Evolutionary conservation across 2,329 filamentous ascomycete genomes (phyloP).

Genomic region (Fusarium cicatricum): DNA sequence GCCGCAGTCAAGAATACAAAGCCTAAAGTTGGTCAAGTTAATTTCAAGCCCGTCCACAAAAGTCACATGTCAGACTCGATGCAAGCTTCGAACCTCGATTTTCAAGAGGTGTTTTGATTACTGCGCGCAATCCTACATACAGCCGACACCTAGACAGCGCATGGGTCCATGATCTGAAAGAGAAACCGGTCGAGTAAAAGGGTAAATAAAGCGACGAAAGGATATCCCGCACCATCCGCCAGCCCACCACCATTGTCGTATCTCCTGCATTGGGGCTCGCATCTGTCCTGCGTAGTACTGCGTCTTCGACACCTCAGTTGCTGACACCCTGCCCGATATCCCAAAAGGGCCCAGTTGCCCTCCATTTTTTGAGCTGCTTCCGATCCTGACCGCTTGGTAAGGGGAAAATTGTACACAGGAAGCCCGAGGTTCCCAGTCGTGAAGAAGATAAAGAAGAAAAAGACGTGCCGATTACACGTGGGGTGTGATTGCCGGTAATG

Average conservation of each 20-base stretch:
- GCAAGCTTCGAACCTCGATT: constrained; percentile 1
- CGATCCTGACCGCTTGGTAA: constrained; percentile 6
- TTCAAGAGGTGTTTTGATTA: constrained; percentile 41
- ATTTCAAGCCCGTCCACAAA: too few species aligned
- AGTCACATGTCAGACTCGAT: too few species aligned
- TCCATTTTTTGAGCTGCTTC: constrained; percentile 33
- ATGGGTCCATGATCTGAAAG: constrained; percentile 32
- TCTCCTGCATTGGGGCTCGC: constrained; percentile 21
- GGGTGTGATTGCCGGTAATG: constrained; percentile 22
- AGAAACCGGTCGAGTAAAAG: constrained; percentile 40
- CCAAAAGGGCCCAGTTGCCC: constrained; percentile 30
- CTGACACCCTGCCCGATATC: constrained; percentile 32
- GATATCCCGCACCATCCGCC: constrained; percentile 36
- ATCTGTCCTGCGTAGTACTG: constrained; percentile 10
- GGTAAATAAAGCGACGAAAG: constrained; percentile 45
- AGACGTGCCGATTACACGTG: constrained; percentile 35
- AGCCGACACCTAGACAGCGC: constrained; percentile 33
- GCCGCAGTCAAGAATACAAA: too few species aligned
- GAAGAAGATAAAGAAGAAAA: constrained; percentile 30
- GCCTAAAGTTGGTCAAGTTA: too few species aligned
- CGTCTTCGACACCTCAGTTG: constrained; percentile 31
- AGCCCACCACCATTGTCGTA: constrained; percentile 25
- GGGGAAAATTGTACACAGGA: constrained; percentile 39
- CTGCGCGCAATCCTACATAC: constrained; percentile 46
- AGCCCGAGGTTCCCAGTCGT: constrained; percentile 30